Conservation (phyloP, 2,329 filamentous ascomycete genomes). For the Microascus cirrosus region DNA sequence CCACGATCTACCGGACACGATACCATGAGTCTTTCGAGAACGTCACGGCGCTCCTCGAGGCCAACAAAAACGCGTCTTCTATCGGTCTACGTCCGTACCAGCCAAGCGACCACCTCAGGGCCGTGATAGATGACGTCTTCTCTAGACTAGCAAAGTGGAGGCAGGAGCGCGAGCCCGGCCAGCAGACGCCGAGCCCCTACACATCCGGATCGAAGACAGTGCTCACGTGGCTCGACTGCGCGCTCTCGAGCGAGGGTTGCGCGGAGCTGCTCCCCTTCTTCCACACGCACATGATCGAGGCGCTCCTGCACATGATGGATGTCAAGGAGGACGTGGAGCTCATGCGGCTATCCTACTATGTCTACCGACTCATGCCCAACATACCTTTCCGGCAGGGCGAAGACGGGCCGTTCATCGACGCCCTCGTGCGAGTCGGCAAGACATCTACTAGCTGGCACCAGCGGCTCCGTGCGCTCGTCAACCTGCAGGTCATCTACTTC, state of each 20-base stretch:
- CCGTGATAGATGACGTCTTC: conserved; percentile 67
- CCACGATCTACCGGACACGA: conserved; percentile 77
- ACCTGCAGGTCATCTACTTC: conserved; percentile 99
- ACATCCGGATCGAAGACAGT: conserved; percentile 95
- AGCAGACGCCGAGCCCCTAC: conserved; percentile 88
- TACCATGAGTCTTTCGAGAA: conserved; percentile 91
- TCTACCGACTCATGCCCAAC: conserved; percentile 92
- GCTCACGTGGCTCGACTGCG: conserved; percentile 86
- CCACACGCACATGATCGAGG: conserved; percentile 76
- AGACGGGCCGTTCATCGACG: conserved; percentile 72
- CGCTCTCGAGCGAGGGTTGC: conserved; percentile 84
- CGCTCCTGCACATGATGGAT: conserved; percentile 99
- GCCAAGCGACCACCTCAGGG: conserved; percentile 61
- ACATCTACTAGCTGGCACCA: conserved; percentile 88
- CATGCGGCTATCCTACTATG: conserved; percentile 87
- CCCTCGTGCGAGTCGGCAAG: conserved; percentile 79
- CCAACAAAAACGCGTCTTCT: conserved; percentile 69
- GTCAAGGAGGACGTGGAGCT: conserved; percentile 97
- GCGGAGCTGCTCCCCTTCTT: conserved; percentile 87
- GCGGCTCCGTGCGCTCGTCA: conserved; percentile 84
- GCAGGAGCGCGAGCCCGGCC: conserved; percentile 68
- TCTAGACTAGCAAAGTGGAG: conserved; percentile 77
- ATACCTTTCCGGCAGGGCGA: conserved; percentile 84
- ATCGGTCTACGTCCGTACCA: conserved; percentile 78
- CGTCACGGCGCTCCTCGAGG: conserved; percentile 61